Conservation (phyloP, 306 rosid genomes). For the Lithocarpus polystachyus region DNA sequence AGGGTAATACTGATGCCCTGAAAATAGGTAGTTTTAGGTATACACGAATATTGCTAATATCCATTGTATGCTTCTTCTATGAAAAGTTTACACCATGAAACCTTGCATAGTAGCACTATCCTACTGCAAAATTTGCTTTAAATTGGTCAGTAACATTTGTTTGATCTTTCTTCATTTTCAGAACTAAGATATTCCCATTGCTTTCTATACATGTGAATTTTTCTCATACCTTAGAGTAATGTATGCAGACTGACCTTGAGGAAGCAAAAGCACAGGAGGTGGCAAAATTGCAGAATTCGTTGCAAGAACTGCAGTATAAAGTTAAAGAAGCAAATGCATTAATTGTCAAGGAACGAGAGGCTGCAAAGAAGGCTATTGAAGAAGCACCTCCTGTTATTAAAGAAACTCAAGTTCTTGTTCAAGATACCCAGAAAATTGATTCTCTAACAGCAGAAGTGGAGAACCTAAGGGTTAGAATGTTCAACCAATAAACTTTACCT, state of each 20-base stretch:
- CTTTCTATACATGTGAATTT: background rate
- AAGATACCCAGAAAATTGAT: slow-evolving; percentile 72
- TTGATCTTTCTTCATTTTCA: background rate
- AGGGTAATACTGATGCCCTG: slow-evolving; percentile 52
- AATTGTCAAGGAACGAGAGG: slow-evolving; percentile 62
- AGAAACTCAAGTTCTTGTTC: slow-evolving; percentile 75
- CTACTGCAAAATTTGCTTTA: background rate
- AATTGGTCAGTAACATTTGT: background rate
- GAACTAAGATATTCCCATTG: background rate
- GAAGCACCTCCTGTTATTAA: slow-evolving; percentile 74
- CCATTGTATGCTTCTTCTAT: slow-evolving; percentile 12
- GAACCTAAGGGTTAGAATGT: slow-evolving; percentile 56
- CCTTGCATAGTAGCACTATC: slow-evolving; percentile 10
- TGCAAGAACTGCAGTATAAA: slow-evolving; percentile 64
- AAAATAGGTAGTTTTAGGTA: slow-evolving; percentile 15
- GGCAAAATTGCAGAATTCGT: slow-evolving; percentile 63
- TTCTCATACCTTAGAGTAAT: slow-evolving; percentile 19
- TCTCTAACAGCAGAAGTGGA: slow-evolving; percentile 66
- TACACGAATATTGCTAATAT: slow-evolving; percentile 8
- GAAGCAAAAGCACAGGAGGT: slow-evolving; percentile 81
- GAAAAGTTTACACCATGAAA: slow-evolving; percentile 1
- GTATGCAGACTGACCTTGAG: slow-evolving; percentile 78
- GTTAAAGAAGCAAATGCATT: slow-evolving; percentile 63
- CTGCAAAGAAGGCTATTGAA: slow-evolving; percentile 56
- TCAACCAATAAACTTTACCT: slow-evolving; percentile 1